Percentiles rank a stretch among this genome's conserved stretches.
phyloP scores from a whole-genome alignment of 2,329 filamentous ascomycete species.

The Ophiocordyceps camponoti-saundersi region DNA sequence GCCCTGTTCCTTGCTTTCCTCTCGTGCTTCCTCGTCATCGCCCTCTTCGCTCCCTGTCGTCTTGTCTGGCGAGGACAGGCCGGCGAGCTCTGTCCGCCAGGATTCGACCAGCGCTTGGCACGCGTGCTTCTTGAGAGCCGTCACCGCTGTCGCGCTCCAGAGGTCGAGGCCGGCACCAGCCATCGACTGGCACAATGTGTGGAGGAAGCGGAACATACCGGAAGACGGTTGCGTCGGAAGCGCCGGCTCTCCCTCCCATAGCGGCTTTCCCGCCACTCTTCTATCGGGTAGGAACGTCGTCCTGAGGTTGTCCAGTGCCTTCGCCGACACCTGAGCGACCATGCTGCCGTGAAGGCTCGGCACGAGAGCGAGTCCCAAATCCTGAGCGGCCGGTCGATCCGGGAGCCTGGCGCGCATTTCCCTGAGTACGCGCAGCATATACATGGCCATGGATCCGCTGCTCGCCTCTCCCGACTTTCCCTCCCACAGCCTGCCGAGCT shows the following conservation, averaged over 20 bases:
- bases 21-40: neutral
- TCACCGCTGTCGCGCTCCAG: constrained; percentile 58
- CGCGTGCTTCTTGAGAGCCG: constrained; percentile 42
- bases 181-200: constrained; percentile 50
- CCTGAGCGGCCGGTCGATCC: constrained; percentile 25
- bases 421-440: constrained; percentile 56
- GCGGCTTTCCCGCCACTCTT: constrained; percentile 39
- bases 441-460: constrained; percentile 39
- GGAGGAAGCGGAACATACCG: constrained; percentile 53
- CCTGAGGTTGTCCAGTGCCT: constrained; percentile 30
- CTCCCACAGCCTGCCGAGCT: constrained; percentile 33
- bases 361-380: constrained; percentile 44
- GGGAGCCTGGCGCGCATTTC: constrained; percentile 56
- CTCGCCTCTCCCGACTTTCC: constrained; percentile 25
- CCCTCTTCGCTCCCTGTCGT: constrained; percentile 1
- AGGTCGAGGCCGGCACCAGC: constrained; percentile 54
- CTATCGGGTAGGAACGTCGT: constrained; percentile 23
- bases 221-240: constrained; percentile 69
- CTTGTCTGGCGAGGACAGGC: constrained; percentile 3
- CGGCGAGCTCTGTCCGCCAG: constrained; percentile 28
- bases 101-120: constrained; percentile 28
- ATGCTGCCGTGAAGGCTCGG: constrained; percentile 47
- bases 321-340: constrained; percentile 30
- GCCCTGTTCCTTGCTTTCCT: neutral
- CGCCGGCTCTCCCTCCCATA: constrained; percentile 68